phyloP scores from a whole-genome alignment of 1,139 yeast species.

The Kodamaea plutei region DNA sequence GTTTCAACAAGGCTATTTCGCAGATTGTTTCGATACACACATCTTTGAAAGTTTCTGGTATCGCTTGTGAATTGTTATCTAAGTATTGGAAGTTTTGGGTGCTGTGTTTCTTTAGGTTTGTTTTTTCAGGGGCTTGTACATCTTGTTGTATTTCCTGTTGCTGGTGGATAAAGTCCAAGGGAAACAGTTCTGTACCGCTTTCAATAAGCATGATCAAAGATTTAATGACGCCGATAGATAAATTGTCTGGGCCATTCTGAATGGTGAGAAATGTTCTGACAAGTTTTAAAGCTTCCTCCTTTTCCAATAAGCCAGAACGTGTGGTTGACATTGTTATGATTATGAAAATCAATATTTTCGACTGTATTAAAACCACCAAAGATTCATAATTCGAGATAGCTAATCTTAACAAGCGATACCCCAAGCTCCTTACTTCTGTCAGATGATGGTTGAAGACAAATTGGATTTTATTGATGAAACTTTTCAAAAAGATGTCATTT shows the following conservation, averaged over 20 bases:
- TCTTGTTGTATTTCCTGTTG: conserved; percentile 1
- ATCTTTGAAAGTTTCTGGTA: conserved; percentile 34
- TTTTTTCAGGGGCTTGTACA: not conserved
- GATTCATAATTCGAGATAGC: conserved; percentile 55
- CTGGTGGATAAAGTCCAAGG: conserved; percentile 6
- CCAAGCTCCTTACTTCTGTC: conserved; percentile 68
- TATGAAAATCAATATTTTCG: conserved; percentile 58
- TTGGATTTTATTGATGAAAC: conserved; percentile 58
- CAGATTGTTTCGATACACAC: conserved; percentile 66
- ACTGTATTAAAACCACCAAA: conserved; percentile 40
- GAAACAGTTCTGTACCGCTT: conserved; percentile 10
- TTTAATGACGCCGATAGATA: conserved; percentile 65
- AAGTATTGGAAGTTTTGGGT: too few relatives aligned
- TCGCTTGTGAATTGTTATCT: too few relatives aligned
- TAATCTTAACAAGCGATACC: conserved; percentile 69
- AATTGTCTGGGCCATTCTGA: conserved; percentile 50
- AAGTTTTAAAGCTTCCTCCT: conserved; percentile 75
- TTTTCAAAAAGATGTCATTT: conserved; percentile 60
- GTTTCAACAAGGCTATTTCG: conserved; percentile 61
- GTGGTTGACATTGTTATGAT: conserved; percentile 62
- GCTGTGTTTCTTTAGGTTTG: not conserved
- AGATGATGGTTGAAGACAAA: conserved; percentile 55
- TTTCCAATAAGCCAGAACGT: conserved; percentile 51
- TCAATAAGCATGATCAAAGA: conserved; percentile 65
- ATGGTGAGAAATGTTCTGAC: conserved; percentile 59